These are phyloP conservation scores for Nitzschia putrida DNA, from an alignment of 108 stramenopile species.

Conservation along the genomic window DNA sequence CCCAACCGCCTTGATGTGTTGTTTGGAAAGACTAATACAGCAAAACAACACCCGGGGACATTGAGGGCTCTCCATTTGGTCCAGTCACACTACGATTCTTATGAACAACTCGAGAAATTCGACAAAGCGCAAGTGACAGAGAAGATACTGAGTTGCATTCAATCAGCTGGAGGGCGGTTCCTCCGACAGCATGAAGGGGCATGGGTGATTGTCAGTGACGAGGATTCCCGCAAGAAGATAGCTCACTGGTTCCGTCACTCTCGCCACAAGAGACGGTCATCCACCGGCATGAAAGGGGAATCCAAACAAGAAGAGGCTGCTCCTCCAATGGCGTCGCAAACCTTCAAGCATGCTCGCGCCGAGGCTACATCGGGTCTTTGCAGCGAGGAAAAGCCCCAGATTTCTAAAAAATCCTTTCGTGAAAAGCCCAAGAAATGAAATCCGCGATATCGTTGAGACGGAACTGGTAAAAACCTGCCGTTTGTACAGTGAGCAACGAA, in stretches of 20 bases:
- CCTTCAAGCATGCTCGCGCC: too few species aligned
- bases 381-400: background rate
- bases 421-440: too few species aligned
- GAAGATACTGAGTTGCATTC: constrained; percentile 18
- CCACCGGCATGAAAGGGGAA: background rate
- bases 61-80: constrained; percentile 16
- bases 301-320: background rate
- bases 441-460: too few species aligned
- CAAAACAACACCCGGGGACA: constrained; percentile 27
- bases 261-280: background rate
- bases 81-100: constrained; percentile 16
- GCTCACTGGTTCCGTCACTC: constrained; percentile 33
- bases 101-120: constrained; percentile 27
- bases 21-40: constrained; percentile 25
- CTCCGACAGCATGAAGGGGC: constrained; percentile 17
- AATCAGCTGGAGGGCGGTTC: constrained; percentile 32
- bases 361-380: too few species aligned
- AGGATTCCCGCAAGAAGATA: constrained; percentile 23
- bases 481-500: too few species aligned
- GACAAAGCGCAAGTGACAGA: constrained; percentile 30
- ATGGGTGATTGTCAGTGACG: constrained; percentile 22
- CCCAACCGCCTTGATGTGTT: constrained; percentile 34
- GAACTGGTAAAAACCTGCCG: too few species aligned
- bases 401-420: background rate
- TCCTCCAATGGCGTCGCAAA: background rate